A percentile compares a stretch with the other conserved stretches of the same genome.
Conservation (phyloP, 163 green algal species). For the Chloromonas sp. region DNA sequence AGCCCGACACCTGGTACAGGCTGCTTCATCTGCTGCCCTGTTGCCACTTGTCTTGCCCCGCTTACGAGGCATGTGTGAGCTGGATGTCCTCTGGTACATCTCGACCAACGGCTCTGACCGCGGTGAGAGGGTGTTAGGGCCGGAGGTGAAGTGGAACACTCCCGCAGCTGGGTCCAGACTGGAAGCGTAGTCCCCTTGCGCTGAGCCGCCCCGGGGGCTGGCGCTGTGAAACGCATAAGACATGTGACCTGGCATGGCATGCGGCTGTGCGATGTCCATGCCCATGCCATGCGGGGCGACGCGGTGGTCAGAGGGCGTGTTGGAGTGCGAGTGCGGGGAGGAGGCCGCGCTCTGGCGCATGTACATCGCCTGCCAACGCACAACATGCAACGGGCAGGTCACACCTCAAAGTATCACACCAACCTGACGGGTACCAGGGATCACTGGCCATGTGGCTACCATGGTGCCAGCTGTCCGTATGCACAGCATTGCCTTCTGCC, state of each 20-base stretch:
- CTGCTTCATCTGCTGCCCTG: neutral
- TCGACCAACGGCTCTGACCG: neutral
- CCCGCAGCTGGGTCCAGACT: neutral
- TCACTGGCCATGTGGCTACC: too few relatives aligned
- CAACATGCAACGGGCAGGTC: too few relatives aligned
- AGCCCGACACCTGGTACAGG: neutral
- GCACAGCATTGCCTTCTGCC: too few relatives aligned
- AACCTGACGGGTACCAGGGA: too few relatives aligned
- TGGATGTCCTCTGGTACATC: too few relatives aligned
- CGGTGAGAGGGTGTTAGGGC: neutral
- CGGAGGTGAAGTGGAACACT: neutral
- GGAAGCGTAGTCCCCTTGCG: neutral
- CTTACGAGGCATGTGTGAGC: too few relatives aligned
- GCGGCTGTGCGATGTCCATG: neutral
- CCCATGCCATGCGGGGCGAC: neutral
- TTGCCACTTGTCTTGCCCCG: neutral
- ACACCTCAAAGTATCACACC: too few relatives aligned
- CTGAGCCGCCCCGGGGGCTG: neutral
- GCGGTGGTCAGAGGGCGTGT: neutral
- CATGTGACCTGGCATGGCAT: neutral
- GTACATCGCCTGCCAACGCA: too few relatives aligned
- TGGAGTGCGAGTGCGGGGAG: neutral
- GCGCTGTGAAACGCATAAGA: neutral
- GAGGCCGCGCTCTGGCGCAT: neutral
- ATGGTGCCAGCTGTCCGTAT: too few relatives aligned